Percentiles rank a stretch among this genome's conserved stretches.
phyloP scores from a whole-genome alignment of 345 rosid genomes.

The Noccaea caerulescens region DNA sequence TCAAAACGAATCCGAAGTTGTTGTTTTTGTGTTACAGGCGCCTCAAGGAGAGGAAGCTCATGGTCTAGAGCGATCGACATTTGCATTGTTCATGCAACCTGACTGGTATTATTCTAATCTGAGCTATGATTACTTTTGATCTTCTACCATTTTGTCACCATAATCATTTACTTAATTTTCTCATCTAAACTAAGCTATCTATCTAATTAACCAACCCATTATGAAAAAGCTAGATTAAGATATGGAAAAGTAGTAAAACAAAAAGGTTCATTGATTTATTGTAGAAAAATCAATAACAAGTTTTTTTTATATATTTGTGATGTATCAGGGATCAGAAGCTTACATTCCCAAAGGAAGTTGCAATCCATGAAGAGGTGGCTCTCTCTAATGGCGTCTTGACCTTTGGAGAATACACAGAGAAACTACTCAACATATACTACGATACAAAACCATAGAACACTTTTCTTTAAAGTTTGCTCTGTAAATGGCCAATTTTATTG shows the following conservation, averaged over 20 bases:
- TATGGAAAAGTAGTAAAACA: neutral
- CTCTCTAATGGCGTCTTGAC: slow-evolving; percentile 55
- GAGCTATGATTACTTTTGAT: neutral
- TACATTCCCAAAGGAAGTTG: slow-evolving; percentile 64
- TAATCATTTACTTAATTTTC: no score
- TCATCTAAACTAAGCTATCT: no score
- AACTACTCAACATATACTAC: slow-evolving; percentile 75
- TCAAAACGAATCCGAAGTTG: neutral
- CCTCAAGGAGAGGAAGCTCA: slow-evolving; percentile 70
- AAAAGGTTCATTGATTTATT: no score
- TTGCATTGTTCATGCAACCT: slow-evolving; percentile 96
- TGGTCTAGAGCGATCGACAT: slow-evolving; percentile 81
- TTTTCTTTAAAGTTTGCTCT: neutral
- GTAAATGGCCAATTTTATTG: slow-evolving; percentile 21
- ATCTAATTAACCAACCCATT: no score
- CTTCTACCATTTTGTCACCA: no score
- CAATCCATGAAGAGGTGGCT: slow-evolving; percentile 64
- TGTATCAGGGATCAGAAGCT: slow-evolving; percentile 75
- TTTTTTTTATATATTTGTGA: neutral
- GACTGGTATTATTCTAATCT: slow-evolving; percentile 63
- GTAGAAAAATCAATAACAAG: no score
- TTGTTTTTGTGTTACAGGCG: slow-evolving; percentile 54
- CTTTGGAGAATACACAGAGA: slow-evolving; percentile 85
- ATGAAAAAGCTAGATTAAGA: neutral
- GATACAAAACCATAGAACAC: slow-evolving; percentile 50